A percentile compares a stretch with the other conserved stretches of the same genome.
These are phyloP conservation scores for Rossbeevera mucosa DNA, from an alignment of 768 basidiomycete genomes.

Conservation along the genomic window DNA sequence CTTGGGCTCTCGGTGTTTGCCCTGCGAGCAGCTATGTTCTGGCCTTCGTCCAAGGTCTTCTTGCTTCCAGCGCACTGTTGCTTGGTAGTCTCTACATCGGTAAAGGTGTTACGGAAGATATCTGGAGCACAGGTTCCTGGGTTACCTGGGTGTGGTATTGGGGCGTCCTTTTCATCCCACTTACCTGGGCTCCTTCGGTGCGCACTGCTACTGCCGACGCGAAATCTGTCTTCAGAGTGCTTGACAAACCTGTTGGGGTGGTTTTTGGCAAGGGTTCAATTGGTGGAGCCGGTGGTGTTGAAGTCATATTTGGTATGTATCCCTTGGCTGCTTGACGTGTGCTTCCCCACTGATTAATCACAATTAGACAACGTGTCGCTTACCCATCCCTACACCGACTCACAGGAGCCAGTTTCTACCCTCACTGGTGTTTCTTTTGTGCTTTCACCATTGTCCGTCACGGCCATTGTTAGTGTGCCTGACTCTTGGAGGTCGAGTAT, in stretches of 20 bases:
- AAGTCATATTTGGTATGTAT: constrained; percentile 80
- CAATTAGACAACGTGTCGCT: constrained; percentile 75
- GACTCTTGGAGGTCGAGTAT: constrained; percentile 83
- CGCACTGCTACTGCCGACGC: constrained; percentile 75
- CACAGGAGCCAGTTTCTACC: constrained; percentile 49
- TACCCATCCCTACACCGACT: constrained; percentile 60
- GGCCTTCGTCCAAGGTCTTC: constrained; percentile 63
- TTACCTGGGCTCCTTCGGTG: constrained; percentile 39
- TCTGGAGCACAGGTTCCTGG: constrained; percentile 29
- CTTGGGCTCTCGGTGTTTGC: constrained; percentile 7
- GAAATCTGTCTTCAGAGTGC: constrained; percentile 71
- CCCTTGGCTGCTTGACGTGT: background rate
- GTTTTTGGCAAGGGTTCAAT: constrained; percentile 76
- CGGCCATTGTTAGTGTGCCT: constrained; percentile 84
- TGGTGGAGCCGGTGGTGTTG: constrained; percentile 65
- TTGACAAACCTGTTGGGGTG: constrained; percentile 81
- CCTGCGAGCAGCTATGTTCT: background rate
- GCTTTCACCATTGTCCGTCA: constrained; percentile 80
- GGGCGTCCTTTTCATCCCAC: constrained; percentile 33
- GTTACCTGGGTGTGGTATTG: constrained; percentile 30
- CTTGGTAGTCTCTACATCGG: constrained; percentile 46
- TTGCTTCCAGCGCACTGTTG: constrained; percentile 77
- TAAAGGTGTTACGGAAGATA: constrained; percentile 25
- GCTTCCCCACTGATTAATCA: background rate
- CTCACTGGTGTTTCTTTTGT: constrained; percentile 81